Evolutionary conservation across 2,329 filamentous ascomycete genomes (phyloP).

Genomic region (Aureobasidium zeae): DNA sequence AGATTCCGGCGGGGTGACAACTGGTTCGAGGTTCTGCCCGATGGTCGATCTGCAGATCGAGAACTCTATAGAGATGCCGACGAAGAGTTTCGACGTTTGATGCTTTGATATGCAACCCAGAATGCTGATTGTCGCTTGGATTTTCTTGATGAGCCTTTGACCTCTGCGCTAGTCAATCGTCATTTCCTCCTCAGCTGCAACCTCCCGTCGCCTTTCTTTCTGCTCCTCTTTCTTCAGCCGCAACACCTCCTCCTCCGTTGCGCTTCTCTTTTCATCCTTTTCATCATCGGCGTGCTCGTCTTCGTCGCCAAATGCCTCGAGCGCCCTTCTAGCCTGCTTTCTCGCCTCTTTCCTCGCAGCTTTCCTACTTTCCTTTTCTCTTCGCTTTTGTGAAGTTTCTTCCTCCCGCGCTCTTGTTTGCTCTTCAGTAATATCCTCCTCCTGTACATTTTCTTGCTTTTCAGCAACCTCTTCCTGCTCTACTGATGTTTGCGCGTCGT

Average conservation of each 20-base stretch:
- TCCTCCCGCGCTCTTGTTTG: neutral
- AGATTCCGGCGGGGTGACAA: neutral
- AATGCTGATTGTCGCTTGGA: slow-evolving; percentile 9
- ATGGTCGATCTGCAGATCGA: slow-evolving; percentile 3
- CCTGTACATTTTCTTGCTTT: neutral
- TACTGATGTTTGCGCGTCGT: too few relatives aligned
- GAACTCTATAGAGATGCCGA: slow-evolving; percentile 8
- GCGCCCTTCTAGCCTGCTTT: too few relatives aligned
- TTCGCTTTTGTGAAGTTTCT: neutral
- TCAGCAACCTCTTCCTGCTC: too few relatives aligned
- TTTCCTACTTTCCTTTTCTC: neutral
- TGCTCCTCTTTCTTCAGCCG: neutral
- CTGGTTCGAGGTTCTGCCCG: slow-evolving; percentile 9
- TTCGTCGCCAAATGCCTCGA: too few relatives aligned
- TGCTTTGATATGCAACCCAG: neutral
- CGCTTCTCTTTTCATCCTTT: neutral
- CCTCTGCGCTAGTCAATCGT: too few relatives aligned
- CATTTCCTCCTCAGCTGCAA: neutral
- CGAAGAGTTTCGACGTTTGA: slow-evolving; percentile 2
- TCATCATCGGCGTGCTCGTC: too few relatives aligned
- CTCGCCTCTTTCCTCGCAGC: neutral
- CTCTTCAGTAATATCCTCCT: neutral
- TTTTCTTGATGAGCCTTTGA: neutral
- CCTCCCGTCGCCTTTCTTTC: neutral
- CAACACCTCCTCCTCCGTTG: neutral